These are phyloP conservation scores for Aspergillus bridgeri DNA, from an alignment of 495 filamentous ascomycete species.

Conservation along the genomic window DNA sequence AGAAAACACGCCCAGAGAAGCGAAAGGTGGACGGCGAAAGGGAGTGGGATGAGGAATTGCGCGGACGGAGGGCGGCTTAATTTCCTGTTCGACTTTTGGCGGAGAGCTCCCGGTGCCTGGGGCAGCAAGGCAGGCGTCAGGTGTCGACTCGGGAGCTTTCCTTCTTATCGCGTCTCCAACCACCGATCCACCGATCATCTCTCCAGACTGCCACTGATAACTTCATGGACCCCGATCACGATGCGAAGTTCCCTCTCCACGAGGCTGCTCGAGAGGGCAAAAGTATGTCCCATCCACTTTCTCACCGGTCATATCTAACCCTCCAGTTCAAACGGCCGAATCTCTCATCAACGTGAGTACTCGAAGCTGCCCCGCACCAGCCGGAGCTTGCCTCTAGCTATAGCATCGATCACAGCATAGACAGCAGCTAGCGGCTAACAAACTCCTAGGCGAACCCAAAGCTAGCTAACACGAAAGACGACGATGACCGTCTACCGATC, in stretches of 20 bases:
- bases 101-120: constrained; percentile 20
- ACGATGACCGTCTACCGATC: constrained; percentile 86
- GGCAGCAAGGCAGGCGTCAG: constrained; percentile 12
- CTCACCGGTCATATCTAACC: constrained; percentile 11
- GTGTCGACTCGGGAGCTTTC: constrained; percentile 3
- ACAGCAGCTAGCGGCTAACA: not conserved
- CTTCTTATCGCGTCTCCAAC: constrained; percentile 1
- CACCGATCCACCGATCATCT: constrained; percentile 1
- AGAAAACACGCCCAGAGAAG: not conserved
- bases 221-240: constrained; percentile 40
- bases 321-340: constrained; percentile 62
- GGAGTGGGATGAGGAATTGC: not conserved
- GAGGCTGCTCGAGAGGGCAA: constrained; percentile 85
- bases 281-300: constrained; percentile 48
- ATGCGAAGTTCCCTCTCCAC: constrained; percentile 77
- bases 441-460: constrained; percentile 68
- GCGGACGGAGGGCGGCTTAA: not conserved
- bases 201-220: not conserved
- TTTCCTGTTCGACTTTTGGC: constrained; percentile 21
- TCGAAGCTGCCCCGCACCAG: constrained; percentile 32
- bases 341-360: constrained; percentile 67
- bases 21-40: not conserved
- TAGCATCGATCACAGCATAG: not conserved
- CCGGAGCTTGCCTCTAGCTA: constrained; percentile 3
- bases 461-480: constrained; percentile 69